Base-by-base conservation (phyloP, 176 grass and related monocot genomes). In the Phyllostachys edulis region DNA sequence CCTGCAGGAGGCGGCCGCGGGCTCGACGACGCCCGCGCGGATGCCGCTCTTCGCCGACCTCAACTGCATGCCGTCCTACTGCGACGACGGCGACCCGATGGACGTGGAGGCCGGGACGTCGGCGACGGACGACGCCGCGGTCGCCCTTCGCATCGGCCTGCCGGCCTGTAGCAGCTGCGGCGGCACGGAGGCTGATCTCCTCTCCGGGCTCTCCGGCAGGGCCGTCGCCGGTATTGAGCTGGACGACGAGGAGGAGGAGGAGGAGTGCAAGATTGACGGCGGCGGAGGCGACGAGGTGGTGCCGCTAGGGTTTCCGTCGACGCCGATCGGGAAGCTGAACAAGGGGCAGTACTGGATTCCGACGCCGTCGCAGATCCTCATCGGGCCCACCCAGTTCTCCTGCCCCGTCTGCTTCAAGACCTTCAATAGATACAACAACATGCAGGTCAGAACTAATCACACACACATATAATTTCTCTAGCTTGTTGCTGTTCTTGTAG, bases 311-410 rank as follows among this genome's bases (percentile, higher is more conserved):
- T 98, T 91, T 86, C 71, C 80, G 26, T 82, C 95, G 15, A 94
- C 90, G 69, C 90, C 95, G 75, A 93, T 98, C 69, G 96, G 96
- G 40, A 93, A 76, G 89, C 96, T 98, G 37, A 98, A 95, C 93
- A 98, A 98, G 73, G 96, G 96, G 16, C 96, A 98, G 85, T 95
- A 98, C 69, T 98, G 96, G 96, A 98, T 98, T 72, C 96, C 96
- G 17, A 98, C 96, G 14, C 96, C 96, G 64, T 93, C 96, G 42
- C 96, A 98, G 85, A 98, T 98, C 85, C 87, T 98, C 55, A 98
- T 98, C 67, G 96, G 96, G 9, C 96, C 96, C 1, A 98, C 96
- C 40, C 96, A 98, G 87, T 98, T 98, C 93, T 98, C 93, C 32
- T 98, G 96, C 73, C 96, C 96, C n/a, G 96, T 98, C 79, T 98